Evolutionary conservation across 768 basidiomycete genomes (phyloP), one percentile per base, ranked within the genome.

Genomic region (Phlegmacium glaucopus): DNA sequence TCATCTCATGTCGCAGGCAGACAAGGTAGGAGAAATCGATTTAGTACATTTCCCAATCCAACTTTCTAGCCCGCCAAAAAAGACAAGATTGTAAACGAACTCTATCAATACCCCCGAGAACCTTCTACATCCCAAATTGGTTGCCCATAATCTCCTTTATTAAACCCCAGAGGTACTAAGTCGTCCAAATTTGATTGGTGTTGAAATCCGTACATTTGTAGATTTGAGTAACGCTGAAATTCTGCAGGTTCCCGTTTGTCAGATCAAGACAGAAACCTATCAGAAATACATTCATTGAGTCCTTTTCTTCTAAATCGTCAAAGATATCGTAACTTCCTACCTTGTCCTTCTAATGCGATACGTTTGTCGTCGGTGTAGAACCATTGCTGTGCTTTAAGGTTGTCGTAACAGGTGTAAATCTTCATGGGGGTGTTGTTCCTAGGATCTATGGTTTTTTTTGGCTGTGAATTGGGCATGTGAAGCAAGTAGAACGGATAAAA

Each of bases 301-400:
- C n/a, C n/a, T n/a, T 10, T n/a, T 29, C 3, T 4, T n/a, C 12
- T 12, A 6, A 4, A 16, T 3, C 5, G 15, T 6, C 28, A 16
- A 43, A 4, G 27, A 29, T 8, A 17, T 15, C 5, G 25, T 4
- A 28, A n/a, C 10, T 9, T 8, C 9, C 17, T 36, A 62, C 62
- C 64, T 28, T 56, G 47, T 27, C 47, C 52, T 12, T 17, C 28
- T 15, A 62, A 35, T 9, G 58, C 52, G 17, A 63, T 53, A 22
- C 58, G 49, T 29, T 59, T 59, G 38, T 63, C 59, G 40, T 57
- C 52, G 3, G 62, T 63, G 42, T 60, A 65, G 22, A 49, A 55
- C 64, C 64, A 63, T 3, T 34, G 29, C 44, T 62, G 64, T 7
- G 52, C 56, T 9, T 62, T 53, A 6, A 62, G 42, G 28, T 39